Evolutionary conservation across 2,329 filamentous ascomycete genomes (phyloP).

Genomic region (Ophiostoma tasmaniense): DNA sequence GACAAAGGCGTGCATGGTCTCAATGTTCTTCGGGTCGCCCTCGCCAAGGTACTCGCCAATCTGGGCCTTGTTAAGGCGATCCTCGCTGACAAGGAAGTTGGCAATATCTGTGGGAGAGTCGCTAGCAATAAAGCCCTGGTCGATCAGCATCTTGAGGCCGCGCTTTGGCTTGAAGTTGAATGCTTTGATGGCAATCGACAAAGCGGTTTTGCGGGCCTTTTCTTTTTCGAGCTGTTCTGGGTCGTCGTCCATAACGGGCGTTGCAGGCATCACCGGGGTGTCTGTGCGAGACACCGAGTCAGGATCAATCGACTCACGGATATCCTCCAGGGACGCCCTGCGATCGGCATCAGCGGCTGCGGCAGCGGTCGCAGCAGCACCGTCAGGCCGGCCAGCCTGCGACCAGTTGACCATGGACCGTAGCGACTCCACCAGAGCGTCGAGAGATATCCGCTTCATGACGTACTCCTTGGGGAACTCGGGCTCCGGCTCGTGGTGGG

Average conservation of each 20-base stretch:
- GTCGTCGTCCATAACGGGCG: slow-evolving; percentile 67
- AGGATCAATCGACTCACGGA: slow-evolving; percentile 71
- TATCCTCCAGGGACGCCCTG: slow-evolving; percentile 43
- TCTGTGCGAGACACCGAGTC: slow-evolving; percentile 55
- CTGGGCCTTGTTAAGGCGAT: slow-evolving; percentile 80
- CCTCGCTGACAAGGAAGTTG: slow-evolving; percentile 69
- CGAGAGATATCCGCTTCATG: slow-evolving; percentile 81
- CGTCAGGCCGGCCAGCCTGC: slow-evolving; percentile 53
- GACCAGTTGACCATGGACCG: slow-evolving; percentile 92
- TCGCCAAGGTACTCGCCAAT: slow-evolving; percentile 94
- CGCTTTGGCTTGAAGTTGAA: slow-evolving; percentile 99
- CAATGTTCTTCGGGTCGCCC: slow-evolving; percentile 85
- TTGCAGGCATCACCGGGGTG: slow-evolving; percentile 52
- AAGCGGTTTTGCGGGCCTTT: slow-evolving; percentile 85
- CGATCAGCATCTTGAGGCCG: slow-evolving; percentile 74
- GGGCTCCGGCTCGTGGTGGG: slow-evolving; percentile 51
- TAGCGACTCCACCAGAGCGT: slow-evolving; percentile 79
- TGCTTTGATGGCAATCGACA: slow-evolving; percentile 77
- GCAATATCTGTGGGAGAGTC: slow-evolving; percentile 76
- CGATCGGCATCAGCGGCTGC: slow-evolving; percentile 38
- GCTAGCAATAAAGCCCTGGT: slow-evolving; percentile 79
- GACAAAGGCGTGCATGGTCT: slow-evolving; percentile 97
- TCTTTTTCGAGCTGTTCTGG: slow-evolving; percentile 89
- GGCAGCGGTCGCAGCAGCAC: slow-evolving; percentile 27
- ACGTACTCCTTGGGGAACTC: slow-evolving; percentile 82